Conservation (phyloP, 805 yeast genomes). For the Starmerella etchellsii region DNA sequence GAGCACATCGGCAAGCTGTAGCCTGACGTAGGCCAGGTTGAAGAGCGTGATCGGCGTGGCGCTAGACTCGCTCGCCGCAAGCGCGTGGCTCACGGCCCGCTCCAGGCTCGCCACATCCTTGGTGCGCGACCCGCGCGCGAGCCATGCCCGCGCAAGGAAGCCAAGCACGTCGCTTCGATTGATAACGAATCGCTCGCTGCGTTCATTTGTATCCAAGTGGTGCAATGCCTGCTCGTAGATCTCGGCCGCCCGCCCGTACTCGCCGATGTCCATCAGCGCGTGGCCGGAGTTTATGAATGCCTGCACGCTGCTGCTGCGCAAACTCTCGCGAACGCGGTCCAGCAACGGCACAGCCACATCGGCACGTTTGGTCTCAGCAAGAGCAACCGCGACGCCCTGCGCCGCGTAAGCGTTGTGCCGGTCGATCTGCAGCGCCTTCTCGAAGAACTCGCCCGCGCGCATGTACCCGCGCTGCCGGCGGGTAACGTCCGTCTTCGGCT, state of each 20-base stretch:
- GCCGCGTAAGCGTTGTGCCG: constrained; percentile 87
- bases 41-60: constrained; percentile 41
- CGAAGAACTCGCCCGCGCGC: constrained; percentile 84
- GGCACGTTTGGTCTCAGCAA: constrained; percentile 63
- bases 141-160: constrained; percentile 17
- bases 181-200: not conserved
- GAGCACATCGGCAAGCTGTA: constrained; percentile 74
- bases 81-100: constrained; percentile 50
- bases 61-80: constrained; percentile 34
- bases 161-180: constrained; percentile 30
- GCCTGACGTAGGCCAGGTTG: constrained; percentile 72
- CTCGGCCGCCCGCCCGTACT: constrained; percentile 77
- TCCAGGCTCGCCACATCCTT: constrained; percentile 32
- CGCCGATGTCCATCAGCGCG: constrained; percentile 68
- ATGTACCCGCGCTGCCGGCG: constrained; percentile 62
- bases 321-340: constrained; percentile 77
- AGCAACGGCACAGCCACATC: constrained; percentile 73
- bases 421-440: constrained; percentile 77
- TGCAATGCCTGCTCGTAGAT: constrained; percentile 66
- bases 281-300: constrained; percentile 81
- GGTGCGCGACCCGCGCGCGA: constrained; percentile 45
- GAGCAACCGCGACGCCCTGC: constrained; percentile 88
- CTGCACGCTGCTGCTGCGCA: constrained; percentile 55
- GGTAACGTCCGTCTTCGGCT: constrained; percentile 28
- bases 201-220: not conserved